These are phyloP conservation scores for Trichoderma cornu-damae DNA, from an alignment of 2,329 filamentous ascomycete genomes.

Conservation along the genomic window DNA sequence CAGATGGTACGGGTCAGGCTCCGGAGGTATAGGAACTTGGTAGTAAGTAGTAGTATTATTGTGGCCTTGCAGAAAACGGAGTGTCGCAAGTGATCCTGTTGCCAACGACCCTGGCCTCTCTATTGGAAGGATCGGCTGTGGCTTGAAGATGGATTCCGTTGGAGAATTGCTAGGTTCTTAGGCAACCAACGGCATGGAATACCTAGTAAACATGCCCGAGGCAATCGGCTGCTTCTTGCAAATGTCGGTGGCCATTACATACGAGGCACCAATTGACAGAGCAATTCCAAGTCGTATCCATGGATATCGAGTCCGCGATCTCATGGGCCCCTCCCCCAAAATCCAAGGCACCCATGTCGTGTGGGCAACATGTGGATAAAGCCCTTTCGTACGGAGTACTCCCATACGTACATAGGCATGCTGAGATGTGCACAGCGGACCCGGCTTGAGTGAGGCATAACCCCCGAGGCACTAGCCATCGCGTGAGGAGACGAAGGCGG, in stretches of 20 bases:
- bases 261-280: neutral
- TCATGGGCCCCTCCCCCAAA: neutral
- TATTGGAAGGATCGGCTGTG: neutral
- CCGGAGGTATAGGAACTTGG: neutral
- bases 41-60: too few relatives aligned
- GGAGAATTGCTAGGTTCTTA: neutral
- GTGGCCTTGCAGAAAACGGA: neutral
- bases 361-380: neutral
- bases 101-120: neutral
- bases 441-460: too few relatives aligned
- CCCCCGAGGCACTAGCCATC: too few relatives aligned
- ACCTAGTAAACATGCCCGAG: neutral
- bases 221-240: neutral
- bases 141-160: neutral
- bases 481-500: too few relatives aligned
- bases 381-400: too few relatives aligned
- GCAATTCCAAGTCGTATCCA: neutral
- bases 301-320: neutral
- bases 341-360: neutral
- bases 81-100: neutral
- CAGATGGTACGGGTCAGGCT: neutral
- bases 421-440: too few relatives aligned
- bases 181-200: neutral
- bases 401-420: too few relatives aligned
- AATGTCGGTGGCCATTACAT: conserved; percentile 7